Evolutionary conservation across 1,284 basidiomycete genomes (phyloP).

Genomic region (Cryptococcus sp.): DNA sequence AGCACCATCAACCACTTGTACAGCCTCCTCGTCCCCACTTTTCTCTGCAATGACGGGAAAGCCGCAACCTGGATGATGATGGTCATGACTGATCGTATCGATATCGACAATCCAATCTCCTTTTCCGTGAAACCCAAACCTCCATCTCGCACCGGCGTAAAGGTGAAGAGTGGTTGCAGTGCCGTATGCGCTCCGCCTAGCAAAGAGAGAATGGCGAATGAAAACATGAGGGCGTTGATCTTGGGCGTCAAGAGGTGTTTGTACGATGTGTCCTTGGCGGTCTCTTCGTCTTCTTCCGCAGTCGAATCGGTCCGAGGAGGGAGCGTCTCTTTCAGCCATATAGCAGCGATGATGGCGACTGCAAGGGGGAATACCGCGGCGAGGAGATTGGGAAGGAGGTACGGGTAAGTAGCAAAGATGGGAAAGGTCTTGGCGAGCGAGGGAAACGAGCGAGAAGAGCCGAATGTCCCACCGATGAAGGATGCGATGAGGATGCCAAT

Average conservation of each 20-base stretch:
- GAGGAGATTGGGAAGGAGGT: constrained; percentile 29
- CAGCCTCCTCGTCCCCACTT: constrained; percentile 31
- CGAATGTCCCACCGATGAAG: constrained; percentile 28
- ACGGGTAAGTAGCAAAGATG: constrained; percentile 26
- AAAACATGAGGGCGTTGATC: constrained; percentile 28
- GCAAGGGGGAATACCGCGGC: constrained; percentile 27
- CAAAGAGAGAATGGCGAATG: constrained; percentile 32
- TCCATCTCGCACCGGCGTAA: constrained; percentile 32
- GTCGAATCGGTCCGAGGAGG: constrained; percentile 9
- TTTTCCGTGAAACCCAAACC: constrained; percentile 32
- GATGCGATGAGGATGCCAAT: constrained; percentile 34
- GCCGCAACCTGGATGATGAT: constrained; percentile 36
- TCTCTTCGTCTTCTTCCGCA: constrained; percentile 4
- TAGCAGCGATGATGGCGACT: constrained; percentile 17
- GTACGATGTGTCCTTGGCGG: constrained; percentile 1
- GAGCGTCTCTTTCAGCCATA: constrained; percentile 31
- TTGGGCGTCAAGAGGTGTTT: constrained; percentile 14
- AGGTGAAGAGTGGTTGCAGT: constrained; percentile 40
- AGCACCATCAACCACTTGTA: constrained; percentile 28
- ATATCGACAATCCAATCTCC: constrained; percentile 35
- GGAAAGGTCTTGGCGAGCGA: constrained; percentile 18
- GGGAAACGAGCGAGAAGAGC: constrained; percentile 4
- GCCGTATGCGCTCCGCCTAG: constrained; percentile 25
- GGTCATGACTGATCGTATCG: constrained; percentile 27
- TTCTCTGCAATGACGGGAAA: constrained; percentile 34